Evolutionary conservation across 2,329 filamentous ascomycete genomes (phyloP).

Genomic region (Xenosphaeropsis pyriputrescens): DNA sequence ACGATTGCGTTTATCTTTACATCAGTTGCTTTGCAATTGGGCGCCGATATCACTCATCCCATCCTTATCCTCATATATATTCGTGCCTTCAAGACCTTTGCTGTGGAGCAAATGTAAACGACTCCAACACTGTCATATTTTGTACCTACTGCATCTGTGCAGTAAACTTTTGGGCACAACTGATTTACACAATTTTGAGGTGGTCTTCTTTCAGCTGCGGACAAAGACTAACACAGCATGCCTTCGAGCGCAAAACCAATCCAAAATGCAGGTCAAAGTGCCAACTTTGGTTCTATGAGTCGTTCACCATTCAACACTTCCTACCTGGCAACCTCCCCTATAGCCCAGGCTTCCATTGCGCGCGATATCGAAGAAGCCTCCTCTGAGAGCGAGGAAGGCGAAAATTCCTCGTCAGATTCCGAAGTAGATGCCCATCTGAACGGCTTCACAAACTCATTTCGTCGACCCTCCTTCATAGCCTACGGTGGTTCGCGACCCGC

Average conservation of each 20-base stretch:
- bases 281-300: slow-evolving; percentile 8
- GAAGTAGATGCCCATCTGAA: slow-evolving; percentile 21
- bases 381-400: slow-evolving; percentile 31
- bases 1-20: too few species aligned
- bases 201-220: too few species aligned
- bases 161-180: too few species aligned
- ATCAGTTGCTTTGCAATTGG: too few species aligned
- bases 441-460: slow-evolving; percentile 38
- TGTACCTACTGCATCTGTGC: too few species aligned
- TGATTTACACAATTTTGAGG: too few species aligned
- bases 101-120: too few species aligned
- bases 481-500: slow-evolving; percentile 57
- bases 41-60: too few species aligned
- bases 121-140: too few species aligned
- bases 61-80: too few species aligned
- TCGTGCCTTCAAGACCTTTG: too few species aligned
- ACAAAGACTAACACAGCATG: slow-evolving; percentile 6
- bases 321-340: slow-evolving; percentile 45
- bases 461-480: slow-evolving; percentile 63
- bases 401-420: slow-evolving; percentile 24
- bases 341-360: slow-evolving; percentile 50
- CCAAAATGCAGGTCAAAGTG: too few species aligned
- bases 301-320: slow-evolving; percentile 23
- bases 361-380: slow-evolving; percentile 48
- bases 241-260: slow-evolving; percentile 12